These are phyloP conservation scores for Pulveroboletus ravenelii DNA, from an alignment of 768 basidiomycete species.

Conservation along the genomic window DNA sequence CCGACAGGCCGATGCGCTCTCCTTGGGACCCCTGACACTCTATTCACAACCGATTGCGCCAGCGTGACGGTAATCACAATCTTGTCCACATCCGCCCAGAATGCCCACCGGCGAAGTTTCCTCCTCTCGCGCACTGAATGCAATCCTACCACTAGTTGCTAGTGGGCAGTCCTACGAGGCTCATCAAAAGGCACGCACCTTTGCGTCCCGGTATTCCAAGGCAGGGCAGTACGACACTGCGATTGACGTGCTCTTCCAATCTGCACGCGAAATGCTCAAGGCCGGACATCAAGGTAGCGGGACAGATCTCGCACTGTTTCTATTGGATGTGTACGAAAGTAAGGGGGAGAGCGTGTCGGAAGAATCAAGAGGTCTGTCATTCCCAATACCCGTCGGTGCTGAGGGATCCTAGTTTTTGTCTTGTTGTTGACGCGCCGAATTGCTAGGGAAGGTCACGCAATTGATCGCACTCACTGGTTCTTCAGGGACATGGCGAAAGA, in stretches of 20 bases:
- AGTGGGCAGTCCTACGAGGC: slow-evolving; percentile 81
- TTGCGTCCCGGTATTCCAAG: slow-evolving; percentile 83
- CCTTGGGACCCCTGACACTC: not conserved
- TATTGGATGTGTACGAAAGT: slow-evolving; percentile 80
- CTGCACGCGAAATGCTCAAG: slow-evolving; percentile 84
- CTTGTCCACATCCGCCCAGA: slow-evolving; percentile 7
- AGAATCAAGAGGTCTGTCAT: slow-evolving; percentile 69
- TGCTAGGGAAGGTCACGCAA: slow-evolving; percentile 78
- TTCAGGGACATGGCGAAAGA: slow-evolving; percentile 84
- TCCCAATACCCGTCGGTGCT: not conserved
- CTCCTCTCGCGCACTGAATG: slow-evolving; percentile 65
- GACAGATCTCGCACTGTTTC: slow-evolving; percentile 72
- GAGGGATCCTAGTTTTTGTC: not conserved
- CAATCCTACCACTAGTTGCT: slow-evolving; percentile 69
- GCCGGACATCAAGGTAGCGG: slow-evolving; percentile 86
- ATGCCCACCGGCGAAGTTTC: slow-evolving; percentile 32
- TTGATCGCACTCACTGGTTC: slow-evolving; percentile 83
- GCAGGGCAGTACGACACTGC: slow-evolving; percentile 79
- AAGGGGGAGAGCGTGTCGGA: slow-evolving; percentile 70
- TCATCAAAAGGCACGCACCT: slow-evolving; percentile 95
- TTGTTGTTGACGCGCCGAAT: not conserved
- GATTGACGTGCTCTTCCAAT: slow-evolving; percentile 90
- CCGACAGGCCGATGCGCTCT: too few species aligned
- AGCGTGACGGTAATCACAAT: not conserved
- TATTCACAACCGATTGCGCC: not conserved